These are phyloP conservation scores for Candida broadrunensis DNA, from an alignment of 805 yeast species.

Conservation along the genomic window DNA sequence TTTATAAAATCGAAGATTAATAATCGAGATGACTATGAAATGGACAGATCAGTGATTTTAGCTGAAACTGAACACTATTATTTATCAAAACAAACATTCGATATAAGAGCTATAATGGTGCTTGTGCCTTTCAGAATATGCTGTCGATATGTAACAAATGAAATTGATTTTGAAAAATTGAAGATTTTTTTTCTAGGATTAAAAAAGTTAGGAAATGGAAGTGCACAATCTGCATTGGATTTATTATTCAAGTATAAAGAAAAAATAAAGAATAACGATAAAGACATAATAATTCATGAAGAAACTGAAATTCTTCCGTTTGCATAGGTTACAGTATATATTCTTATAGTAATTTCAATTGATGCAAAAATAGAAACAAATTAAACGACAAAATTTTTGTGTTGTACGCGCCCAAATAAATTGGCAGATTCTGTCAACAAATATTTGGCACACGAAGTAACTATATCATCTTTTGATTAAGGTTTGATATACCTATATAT, in stretches of 20 bases:
- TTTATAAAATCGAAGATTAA: slow-evolving; percentile 18
- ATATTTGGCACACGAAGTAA: too few species aligned
- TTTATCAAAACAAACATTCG: slow-evolving; percentile 21
- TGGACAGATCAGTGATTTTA: slow-evolving; percentile 13
- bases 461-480: too few species aligned
- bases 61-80: slow-evolving; percentile 25
- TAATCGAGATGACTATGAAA: slow-evolving; percentile 5
- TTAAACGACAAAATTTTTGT: too few species aligned
- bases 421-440: too few species aligned
- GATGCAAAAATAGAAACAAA: too few species aligned
- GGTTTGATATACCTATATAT: too few species aligned
- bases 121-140: slow-evolving; percentile 25
- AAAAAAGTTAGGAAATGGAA: slow-evolving; percentile 31
- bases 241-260: slow-evolving; percentile 8
- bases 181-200: slow-evolving; percentile 30
- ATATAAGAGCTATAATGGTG: slow-evolving; percentile 30
- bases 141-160: slow-evolving; percentile 17
- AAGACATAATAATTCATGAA: slow-evolving; percentile 5
- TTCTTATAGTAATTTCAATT: too few species aligned
- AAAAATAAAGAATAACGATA: background rate
- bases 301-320: slow-evolving; percentile 16
- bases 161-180: slow-evolving; percentile 23
- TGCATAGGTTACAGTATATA: slow-evolving; percentile 4
- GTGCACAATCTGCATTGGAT: slow-evolving; percentile 21
- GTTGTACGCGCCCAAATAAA: too few species aligned